Percentiles rank a stretch among this genome's conserved stretches.
These are phyloP conservation scores for Colletotrichum neosansevieriae DNA, from an alignment of 2,329 filamentous ascomycete species.

Conservation along the genomic window DNA sequence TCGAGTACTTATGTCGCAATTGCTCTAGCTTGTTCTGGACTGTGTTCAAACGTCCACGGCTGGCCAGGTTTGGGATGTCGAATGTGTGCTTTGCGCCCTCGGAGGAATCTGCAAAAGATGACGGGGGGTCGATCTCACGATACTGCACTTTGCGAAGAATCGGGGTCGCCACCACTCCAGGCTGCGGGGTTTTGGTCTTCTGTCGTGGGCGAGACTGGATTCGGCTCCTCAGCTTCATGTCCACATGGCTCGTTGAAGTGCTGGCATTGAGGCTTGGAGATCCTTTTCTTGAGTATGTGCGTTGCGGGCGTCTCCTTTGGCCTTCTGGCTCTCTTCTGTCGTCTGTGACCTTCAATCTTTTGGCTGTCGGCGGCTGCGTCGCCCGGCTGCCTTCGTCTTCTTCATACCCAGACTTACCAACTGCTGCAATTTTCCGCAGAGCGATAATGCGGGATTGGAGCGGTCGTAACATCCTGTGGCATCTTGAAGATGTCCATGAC, in stretches of 20 bases:
- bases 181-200: neutral
- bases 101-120: neutral
- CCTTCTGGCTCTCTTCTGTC: conserved; percentile 24
- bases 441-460: conserved; percentile 57
- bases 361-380: neutral
- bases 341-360: conserved; percentile 2
- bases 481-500: conserved; percentile 61
- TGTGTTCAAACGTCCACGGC: conserved; percentile 1
- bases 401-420: conserved; percentile 30
- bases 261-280: neutral
- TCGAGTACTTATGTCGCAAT: conserved; percentile 40
- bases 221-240: neutral
- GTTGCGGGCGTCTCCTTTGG: conserved; percentile 41
- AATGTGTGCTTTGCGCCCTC: neutral
- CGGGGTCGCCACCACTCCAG: conserved; percentile 25
- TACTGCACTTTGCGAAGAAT: conserved; percentile 30
- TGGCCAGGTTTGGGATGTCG: neutral
- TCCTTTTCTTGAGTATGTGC: conserved; percentile 38
- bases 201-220: neutral
- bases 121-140: neutral
- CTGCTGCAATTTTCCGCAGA: conserved; percentile 51
- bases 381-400: neutral
- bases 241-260: neutral
- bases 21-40: conserved; percentile 1
- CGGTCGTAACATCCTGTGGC: conserved; percentile 60